Percentiles rank a stretch among this genome's conserved stretches.
These are phyloP conservation scores for Oidiodendron maius DNA, from an alignment of 495 filamentous ascomycete genomes.

Conservation along the genomic window DNA sequence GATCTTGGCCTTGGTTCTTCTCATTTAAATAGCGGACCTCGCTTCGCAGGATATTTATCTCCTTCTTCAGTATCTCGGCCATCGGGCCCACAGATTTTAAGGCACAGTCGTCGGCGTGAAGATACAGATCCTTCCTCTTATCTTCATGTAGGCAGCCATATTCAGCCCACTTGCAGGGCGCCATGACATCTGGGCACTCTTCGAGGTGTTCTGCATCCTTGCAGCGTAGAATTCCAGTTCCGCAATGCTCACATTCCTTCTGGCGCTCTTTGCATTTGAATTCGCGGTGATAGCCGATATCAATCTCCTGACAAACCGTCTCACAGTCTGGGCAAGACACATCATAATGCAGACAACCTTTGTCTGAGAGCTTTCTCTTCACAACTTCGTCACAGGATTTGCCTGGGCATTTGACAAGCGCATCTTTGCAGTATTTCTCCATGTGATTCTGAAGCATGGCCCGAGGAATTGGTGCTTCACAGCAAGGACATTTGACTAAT, in stretches of 20 bases:
- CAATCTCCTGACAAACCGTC: conserved; percentile 26
- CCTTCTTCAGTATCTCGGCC: conserved; percentile 22
- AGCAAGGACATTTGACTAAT: conserved; percentile 71
- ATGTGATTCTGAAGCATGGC: conserved; percentile 69
- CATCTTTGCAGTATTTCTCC: conserved; percentile 66
- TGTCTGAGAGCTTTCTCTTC: conserved; percentile 27
- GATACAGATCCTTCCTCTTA: conserved; percentile 26
- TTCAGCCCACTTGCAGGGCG: conserved; percentile 33
- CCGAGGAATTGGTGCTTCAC: conserved; percentile 53
- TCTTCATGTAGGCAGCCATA: conserved; percentile 33
- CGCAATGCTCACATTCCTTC: conserved; percentile 32
- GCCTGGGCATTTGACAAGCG: conserved; percentile 55
- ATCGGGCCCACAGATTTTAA: conserved; percentile 31
- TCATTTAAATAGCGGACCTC: conserved; percentile 25
- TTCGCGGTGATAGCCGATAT: conserved; percentile 37
- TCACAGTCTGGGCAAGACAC: conserved; percentile 41
- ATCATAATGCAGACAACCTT: conserved; percentile 44
- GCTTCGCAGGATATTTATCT: conserved; percentile 27
- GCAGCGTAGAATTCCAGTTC: conserved; percentile 29
- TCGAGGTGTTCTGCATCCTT: conserved; percentile 32
- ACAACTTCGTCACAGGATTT: conserved; percentile 32
- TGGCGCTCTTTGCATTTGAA: conserved; percentile 28
- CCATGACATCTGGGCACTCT: conserved; percentile 33
- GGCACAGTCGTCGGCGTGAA: conserved; percentile 24
- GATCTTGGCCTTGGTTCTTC: conserved; percentile 31